These are phyloP conservation scores for Gaultheria prostrata DNA, from an alignment of 148 eudicot species.

Conservation along the genomic window DNA sequence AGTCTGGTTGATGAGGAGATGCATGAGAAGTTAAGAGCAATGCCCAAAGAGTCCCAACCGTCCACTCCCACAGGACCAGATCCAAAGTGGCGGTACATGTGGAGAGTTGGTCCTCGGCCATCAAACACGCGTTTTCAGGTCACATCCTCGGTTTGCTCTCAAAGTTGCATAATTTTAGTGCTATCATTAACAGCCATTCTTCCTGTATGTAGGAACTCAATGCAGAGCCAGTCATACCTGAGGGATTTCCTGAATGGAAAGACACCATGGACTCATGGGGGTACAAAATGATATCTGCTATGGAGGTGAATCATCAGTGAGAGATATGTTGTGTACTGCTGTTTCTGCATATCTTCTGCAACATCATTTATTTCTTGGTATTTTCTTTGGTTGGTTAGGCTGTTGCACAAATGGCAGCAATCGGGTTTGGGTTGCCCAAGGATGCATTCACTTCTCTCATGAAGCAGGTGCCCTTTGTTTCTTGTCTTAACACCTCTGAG, in stretches of 20 bases:
- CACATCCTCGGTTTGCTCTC: not conserved
- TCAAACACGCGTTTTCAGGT: conserved; percentile 68
- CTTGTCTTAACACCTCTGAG: not conserved
- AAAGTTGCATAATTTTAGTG: not conserved
- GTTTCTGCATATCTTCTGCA: not conserved
- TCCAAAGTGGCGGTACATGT: conserved; percentile 98
- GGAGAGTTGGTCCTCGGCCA: conserved; percentile 96
- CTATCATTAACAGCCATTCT: not conserved
- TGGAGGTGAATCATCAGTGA: conserved; percentile 48
- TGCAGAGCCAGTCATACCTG: conserved; percentile 95
- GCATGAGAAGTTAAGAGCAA: conserved; percentile 55
- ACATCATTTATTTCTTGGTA: not conserved
- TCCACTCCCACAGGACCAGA: conserved; percentile 84
- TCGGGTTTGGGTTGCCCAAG: conserved; percentile 76
- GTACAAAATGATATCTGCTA: conserved; percentile 77
- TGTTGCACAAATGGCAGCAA: conserved; percentile 96
- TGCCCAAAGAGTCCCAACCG: conserved; percentile 67
- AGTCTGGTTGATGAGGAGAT: conserved; percentile 88
- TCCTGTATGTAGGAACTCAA: conserved; percentile 57
- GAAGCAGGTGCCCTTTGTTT: conserved; percentile 55
- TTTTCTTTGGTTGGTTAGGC: conserved; percentile 33
- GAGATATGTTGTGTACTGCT: not conserved
- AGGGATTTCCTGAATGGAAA: conserved; percentile 90
- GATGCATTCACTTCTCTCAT: conserved; percentile 91
- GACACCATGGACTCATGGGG: conserved; percentile 98